Percentiles rank a stretch among this genome's conserved stretches.
Evolutionary conservation across 1,284 basidiomycete species (phyloP).

Genomic region (Heterobasidion annosum): DNA sequence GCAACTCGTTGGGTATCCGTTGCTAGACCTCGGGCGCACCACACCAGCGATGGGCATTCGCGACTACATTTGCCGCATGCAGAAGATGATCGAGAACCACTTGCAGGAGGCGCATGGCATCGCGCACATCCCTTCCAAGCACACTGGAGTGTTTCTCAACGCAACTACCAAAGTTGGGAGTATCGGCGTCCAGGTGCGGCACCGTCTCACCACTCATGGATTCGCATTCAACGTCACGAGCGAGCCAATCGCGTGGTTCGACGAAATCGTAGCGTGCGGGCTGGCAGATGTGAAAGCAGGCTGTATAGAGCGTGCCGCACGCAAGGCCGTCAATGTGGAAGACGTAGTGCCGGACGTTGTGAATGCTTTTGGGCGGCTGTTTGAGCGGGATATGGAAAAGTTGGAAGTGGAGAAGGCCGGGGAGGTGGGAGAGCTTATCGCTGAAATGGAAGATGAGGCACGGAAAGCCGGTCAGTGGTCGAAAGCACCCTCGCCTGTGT

Average conservation of each 20-base stretch:
- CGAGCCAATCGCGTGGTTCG: conserved; percentile 80
- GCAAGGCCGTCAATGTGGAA: conserved; percentile 29
- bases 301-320: conserved; percentile 41
- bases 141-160: conserved; percentile 75
- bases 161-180: conserved; percentile 76
- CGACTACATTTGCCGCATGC: conserved; percentile 68
- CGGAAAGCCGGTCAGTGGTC: background rate
- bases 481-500: background rate
- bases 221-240: conserved; percentile 89
- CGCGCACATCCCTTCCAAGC: conserved; percentile 41
- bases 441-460: conserved; percentile 18
- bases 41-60: conserved; percentile 39
- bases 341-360: conserved; percentile 47
- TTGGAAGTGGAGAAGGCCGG: conserved; percentile 36
- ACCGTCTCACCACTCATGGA: conserved; percentile 90
- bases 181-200: conserved; percentile 94
- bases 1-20: conserved; percentile 92
- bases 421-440: conserved; percentile 44
- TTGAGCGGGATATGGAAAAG: conserved; percentile 41
- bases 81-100: conserved; percentile 52
- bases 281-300: conserved; percentile 79
- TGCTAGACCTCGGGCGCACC: conserved; percentile 71
- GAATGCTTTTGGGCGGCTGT: background rate
- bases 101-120: conserved; percentile 51
- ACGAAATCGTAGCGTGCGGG: conserved; percentile 87